Percentiles rank a stretch among this genome's conserved stretches.
Conservation (phyloP, 345 rosid genomes). For the Eutrema yunnanense region DNA sequence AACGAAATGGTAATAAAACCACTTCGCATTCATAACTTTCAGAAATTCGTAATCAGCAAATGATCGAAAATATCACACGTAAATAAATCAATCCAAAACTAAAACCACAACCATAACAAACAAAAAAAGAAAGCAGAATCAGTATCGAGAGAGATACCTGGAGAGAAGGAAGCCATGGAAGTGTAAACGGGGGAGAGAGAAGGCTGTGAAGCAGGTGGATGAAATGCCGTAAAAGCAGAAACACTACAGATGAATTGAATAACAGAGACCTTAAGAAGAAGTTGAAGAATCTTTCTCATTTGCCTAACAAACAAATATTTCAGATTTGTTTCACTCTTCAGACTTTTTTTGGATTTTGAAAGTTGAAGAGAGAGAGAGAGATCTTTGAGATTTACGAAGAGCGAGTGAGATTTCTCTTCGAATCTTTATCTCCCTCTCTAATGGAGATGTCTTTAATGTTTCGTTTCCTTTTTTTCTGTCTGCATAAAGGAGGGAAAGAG, state of each 20-base stretch:
- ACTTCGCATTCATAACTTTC: background rate
- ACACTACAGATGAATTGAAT: slow-evolving; percentile 5
- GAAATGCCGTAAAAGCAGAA: slow-evolving; percentile 5
- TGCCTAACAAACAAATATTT: background rate
- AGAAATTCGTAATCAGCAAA: background rate
- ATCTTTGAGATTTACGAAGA: slow-evolving; percentile 7
- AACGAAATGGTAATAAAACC: background rate
- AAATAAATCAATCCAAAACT: background rate
- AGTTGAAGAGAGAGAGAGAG: background rate
- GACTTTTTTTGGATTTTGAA: background rate
- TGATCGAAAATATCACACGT: background rate
- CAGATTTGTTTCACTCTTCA: background rate
- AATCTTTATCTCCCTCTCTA: slow-evolving; percentile 1
- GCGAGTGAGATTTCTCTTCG: background rate
- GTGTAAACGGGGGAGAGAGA: slow-evolving; percentile 39
- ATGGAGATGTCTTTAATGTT: slow-evolving; percentile 12
- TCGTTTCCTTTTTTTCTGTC: slow-evolving; percentile 31
- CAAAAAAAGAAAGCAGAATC: background rate
- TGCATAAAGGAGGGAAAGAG: slow-evolving; percentile 26
- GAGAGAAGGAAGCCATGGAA: slow-evolving; percentile 66
- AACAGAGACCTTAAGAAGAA: slow-evolving; percentile 6
- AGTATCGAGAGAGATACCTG: slow-evolving; percentile 33
- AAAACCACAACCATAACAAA: too few relatives aligned
- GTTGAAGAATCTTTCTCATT: slow-evolving; percentile 23
- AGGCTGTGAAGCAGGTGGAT: slow-evolving; percentile 31